Percentiles rank a stretch among this genome's conserved stretches.
Evolutionary conservation across 2,329 filamentous ascomycete genomes (phyloP).

Genomic region (Aspergillus fructus): DNA sequence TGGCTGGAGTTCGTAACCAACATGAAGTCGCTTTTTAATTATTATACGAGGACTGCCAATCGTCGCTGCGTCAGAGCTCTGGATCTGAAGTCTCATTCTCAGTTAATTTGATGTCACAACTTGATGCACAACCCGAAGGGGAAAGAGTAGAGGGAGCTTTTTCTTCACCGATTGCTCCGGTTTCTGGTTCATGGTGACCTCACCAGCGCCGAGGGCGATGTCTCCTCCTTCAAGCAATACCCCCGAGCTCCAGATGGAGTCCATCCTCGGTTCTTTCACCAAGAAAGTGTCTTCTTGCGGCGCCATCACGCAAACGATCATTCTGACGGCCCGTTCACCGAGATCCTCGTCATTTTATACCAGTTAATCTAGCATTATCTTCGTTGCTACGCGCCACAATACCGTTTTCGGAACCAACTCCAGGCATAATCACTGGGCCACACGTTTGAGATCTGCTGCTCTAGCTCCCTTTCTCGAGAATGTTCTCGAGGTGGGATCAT

Average conservation of each 20-base stretch:
- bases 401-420: constrained; percentile 7
- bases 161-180: neutral
- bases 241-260: constrained; percentile 9
- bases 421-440: constrained; percentile 2
- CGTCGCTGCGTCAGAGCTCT: too few species aligned
- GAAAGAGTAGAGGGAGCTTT: neutral
- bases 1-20: neutral
- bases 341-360: constrained; percentile 1
- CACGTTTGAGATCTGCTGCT: neutral
- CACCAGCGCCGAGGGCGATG: neutral
- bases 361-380: constrained; percentile 3
- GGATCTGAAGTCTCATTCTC: too few species aligned
- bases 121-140: too few species aligned
- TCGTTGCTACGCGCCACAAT: neutral
- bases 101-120: too few species aligned
- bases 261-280: constrained; percentile 26
- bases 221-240: constrained; percentile 8
- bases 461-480: constrained; percentile 3
- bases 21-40: neutral
- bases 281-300: constrained; percentile 23
- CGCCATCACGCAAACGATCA: constrained; percentile 14
- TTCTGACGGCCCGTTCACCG: constrained; percentile 15
- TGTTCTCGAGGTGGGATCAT: constrained; percentile 8
- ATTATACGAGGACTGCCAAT: neutral
- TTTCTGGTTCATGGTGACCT: neutral